Evolutionary conservation across 2,329 filamentous ascomycete genomes (phyloP).

Genomic region (Talaromyces albobiverticillius): DNA sequence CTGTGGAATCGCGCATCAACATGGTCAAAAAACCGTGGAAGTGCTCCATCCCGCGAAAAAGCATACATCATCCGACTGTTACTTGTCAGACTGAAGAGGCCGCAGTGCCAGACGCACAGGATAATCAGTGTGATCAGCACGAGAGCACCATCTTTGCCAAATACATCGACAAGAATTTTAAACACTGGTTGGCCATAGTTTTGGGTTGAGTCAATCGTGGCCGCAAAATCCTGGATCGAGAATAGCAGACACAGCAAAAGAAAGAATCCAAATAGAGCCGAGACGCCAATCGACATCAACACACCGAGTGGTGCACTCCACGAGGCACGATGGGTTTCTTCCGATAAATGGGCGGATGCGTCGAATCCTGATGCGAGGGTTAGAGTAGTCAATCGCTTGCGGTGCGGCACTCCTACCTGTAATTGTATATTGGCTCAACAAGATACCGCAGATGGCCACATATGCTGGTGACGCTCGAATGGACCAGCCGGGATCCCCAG

Average conservation of each 20-base stretch:
- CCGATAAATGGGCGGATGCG: slow-evolving; percentile 11
- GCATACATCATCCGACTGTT: slow-evolving; percentile 14
- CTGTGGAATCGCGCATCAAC: slow-evolving; percentile 6
- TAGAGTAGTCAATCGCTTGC: neutral
- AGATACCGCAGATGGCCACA: slow-evolving; percentile 12
- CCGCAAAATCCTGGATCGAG: slow-evolving; percentile 11
- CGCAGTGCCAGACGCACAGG: slow-evolving; percentile 13
- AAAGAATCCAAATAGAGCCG: slow-evolving; percentile 12
- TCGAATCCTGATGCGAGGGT: slow-evolving; percentile 8
- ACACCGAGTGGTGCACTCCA: slow-evolving; percentile 11
- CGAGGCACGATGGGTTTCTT: slow-evolving; percentile 10
- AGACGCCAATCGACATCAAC: slow-evolving; percentile 11
- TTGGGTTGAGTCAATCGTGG: neutral
- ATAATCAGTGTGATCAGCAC: slow-evolving; percentile 11
- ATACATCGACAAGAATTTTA: slow-evolving; percentile 12
- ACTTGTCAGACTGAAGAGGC: slow-evolving; percentile 12
- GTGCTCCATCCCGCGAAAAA: slow-evolving; percentile 11
- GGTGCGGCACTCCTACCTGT: too few species aligned
- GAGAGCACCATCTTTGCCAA: slow-evolving; percentile 8
- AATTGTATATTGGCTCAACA: slow-evolving; percentile 14
- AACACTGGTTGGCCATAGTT: slow-evolving; percentile 13
- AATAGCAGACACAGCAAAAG: slow-evolving; percentile 11
- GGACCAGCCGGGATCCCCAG: slow-evolving; percentile 9
- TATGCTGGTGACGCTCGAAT: slow-evolving; percentile 8
- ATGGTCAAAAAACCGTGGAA: slow-evolving; percentile 11